These are phyloP conservation scores for Saccharomyces hybrid DNA, from an alignment of 1,139 yeast species.

Conservation along the genomic window DNA sequence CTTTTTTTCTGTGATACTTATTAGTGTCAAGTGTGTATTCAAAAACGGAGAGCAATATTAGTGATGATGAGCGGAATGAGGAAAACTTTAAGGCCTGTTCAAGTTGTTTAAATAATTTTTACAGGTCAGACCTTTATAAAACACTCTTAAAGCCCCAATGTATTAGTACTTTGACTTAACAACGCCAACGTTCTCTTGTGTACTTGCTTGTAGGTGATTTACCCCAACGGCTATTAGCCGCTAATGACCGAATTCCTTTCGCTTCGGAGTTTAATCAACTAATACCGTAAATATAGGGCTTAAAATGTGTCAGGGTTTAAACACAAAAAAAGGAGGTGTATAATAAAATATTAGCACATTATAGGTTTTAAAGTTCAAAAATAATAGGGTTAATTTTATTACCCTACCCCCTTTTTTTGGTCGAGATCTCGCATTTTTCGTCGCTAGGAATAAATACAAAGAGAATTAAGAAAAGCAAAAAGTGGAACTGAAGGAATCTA, in stretches of 20 bases:
- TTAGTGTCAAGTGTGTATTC: neutral
- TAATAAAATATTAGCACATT: no score
- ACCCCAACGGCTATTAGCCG: conserved; percentile 1
- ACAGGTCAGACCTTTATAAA: neutral
- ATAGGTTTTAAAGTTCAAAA: no score
- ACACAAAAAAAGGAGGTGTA: no score
- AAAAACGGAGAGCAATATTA: neutral
- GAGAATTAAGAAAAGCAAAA: neutral
- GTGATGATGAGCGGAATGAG: neutral
- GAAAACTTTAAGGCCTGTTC: neutral
- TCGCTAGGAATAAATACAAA: neutral
- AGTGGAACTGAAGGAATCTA: neutral
- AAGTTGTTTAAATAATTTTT: neutral
- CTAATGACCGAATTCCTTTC: neutral
- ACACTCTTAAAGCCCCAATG: neutral
- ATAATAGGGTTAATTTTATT: neutral
- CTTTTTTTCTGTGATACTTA: neutral
- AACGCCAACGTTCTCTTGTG: neutral
- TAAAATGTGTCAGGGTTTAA: no score
- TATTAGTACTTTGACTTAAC: neutral
- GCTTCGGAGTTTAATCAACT: neutral
- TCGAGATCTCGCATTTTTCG: neutral
- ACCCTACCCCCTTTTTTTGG: neutral
- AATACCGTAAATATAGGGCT: neutral
- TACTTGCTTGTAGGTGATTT: neutral